Percentiles rank a stretch among this genome's conserved stretches.
Evolutionary conservation across 139 green algal species (phyloP).

Genomic region (Chlorella sp.): DNA sequence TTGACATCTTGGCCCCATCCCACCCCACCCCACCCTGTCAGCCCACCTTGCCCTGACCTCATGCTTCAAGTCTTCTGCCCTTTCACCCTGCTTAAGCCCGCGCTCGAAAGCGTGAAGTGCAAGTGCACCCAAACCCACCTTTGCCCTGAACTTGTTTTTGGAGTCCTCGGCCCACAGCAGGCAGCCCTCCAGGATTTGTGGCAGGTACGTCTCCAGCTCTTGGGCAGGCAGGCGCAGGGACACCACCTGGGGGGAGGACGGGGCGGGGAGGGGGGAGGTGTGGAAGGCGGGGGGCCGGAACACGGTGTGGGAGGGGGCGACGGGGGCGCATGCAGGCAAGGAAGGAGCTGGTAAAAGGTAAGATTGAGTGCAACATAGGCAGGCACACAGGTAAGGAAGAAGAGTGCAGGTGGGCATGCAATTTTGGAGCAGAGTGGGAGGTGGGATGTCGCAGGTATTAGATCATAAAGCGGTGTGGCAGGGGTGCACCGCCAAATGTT

Average conservation of each 20-base stretch:
- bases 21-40: too few species aligned
- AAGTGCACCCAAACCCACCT: conserved; percentile 63
- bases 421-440: background rate
- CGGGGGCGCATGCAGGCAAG: too few species aligned
- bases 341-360: background rate
- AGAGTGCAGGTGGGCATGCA: background rate
- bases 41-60: too few species aligned
- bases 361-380: background rate
- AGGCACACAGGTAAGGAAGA: background rate
- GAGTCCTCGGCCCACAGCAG: conserved; percentile 92
- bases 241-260: conserved; percentile 69
- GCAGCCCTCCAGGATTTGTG: conserved; percentile 85
- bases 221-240: conserved; percentile 81
- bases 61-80: too few species aligned
- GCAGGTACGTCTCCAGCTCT: conserved; percentile 74
- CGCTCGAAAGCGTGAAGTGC: too few species aligned
- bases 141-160: conserved; percentile 97
- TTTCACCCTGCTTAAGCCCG: background rate
- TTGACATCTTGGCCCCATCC: too few species aligned
- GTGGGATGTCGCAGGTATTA: conserved; percentile 22
- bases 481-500: conserved; percentile 12
- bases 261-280: background rate
- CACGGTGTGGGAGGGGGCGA: background rate
- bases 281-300: background rate
- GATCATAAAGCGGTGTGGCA: conserved; percentile 17